phyloP scores from a whole-genome alignment of 2,329 filamentous ascomycete species.

The Ceratocystiopsis brevicomis region DNA sequence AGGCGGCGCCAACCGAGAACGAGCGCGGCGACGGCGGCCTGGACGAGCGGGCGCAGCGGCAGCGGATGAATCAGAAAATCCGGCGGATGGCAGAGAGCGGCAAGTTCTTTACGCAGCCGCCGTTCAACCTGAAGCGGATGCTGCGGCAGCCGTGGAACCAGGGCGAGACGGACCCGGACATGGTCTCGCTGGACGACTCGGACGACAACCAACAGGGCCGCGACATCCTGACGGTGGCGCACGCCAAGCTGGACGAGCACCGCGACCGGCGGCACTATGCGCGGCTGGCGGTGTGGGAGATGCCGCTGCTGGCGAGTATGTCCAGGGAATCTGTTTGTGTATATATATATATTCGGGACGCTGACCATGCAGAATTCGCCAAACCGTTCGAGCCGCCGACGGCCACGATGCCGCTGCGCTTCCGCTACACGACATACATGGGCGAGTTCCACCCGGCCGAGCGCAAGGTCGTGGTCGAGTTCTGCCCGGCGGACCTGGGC shows the following conservation, averaged over 20 bases:
- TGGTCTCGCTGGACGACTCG: conserved; percentile 32
- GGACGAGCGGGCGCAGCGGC: not conserved
- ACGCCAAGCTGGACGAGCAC: conserved; percentile 74
- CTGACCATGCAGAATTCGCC: conserved; percentile 45
- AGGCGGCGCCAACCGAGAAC: not conserved
- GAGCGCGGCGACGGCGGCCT: not conserved
- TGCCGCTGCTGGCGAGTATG: conserved; percentile 78
- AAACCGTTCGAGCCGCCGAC: conserved; percentile 62
- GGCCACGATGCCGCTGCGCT: conserved; percentile 55
- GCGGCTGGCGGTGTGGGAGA: conserved; percentile 79
- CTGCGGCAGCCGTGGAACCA: conserved; percentile 21
- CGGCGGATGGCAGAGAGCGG: too few relatives aligned
- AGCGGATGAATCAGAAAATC: not conserved
- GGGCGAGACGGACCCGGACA: conserved; percentile 28
- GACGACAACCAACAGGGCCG: conserved; percentile 53
- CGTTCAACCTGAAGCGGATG: too few relatives aligned
- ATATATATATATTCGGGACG: too few relatives aligned
- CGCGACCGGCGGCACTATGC: conserved; percentile 79
- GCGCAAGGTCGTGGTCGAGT: conserved; percentile 87
- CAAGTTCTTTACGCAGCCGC: too few relatives aligned
- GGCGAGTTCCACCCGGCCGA: conserved; percentile 82
- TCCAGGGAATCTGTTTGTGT: too few relatives aligned
- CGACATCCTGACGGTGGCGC: conserved; percentile 66
- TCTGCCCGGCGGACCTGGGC: conserved; percentile 53
- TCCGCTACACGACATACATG: conserved; percentile 94